Conservation (phyloP, 768 basidiomycete genomes). For the Naganishia antarctica region DNA sequence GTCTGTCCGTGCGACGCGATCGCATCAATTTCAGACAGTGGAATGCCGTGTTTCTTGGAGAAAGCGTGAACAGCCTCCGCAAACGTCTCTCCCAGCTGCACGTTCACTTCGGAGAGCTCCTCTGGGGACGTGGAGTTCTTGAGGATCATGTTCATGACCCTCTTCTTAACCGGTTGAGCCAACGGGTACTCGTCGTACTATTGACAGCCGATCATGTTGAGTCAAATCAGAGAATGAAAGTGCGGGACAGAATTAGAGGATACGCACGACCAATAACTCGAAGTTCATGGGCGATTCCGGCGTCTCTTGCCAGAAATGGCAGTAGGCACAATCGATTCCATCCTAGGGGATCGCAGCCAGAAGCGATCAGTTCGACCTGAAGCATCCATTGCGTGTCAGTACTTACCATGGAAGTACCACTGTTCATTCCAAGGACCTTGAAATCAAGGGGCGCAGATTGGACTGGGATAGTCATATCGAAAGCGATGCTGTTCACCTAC, state of each 20-base stretch:
- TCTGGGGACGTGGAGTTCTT: conserved; percentile 31
- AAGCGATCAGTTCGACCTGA: not conserved
- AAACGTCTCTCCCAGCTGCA: conserved; percentile 33
- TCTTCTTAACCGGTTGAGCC: conserved; percentile 29
- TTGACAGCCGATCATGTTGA: too few species aligned
- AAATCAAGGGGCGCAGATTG: conserved; percentile 27
- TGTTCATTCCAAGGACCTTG: conserved; percentile 34
- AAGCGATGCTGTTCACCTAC: too few species aligned
- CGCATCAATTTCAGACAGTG: conserved; percentile 27
- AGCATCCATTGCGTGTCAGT: not conserved
- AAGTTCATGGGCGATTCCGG: conserved; percentile 31
- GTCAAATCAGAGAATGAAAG: not conserved
- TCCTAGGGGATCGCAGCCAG: conserved; percentile 26
- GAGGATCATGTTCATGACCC: conserved; percentile 35
- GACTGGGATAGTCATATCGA: too few species aligned
- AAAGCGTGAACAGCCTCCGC: conserved; percentile 30
- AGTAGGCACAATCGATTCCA: conserved; percentile 34
- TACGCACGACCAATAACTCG: conserved; percentile 26
- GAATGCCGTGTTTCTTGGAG: conserved; percentile 20
- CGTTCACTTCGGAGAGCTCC: conserved; percentile 35
- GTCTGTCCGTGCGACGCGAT: conserved; percentile 34
- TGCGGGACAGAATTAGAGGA: not conserved
- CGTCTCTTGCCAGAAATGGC: conserved; percentile 31
- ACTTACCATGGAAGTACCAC: conserved; percentile 29
- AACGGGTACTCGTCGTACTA: conserved; percentile 35